Evolutionary conservation across 2,329 filamentous ascomycete genomes (phyloP).

Genomic region (Ceratocystis colombiana): DNA sequence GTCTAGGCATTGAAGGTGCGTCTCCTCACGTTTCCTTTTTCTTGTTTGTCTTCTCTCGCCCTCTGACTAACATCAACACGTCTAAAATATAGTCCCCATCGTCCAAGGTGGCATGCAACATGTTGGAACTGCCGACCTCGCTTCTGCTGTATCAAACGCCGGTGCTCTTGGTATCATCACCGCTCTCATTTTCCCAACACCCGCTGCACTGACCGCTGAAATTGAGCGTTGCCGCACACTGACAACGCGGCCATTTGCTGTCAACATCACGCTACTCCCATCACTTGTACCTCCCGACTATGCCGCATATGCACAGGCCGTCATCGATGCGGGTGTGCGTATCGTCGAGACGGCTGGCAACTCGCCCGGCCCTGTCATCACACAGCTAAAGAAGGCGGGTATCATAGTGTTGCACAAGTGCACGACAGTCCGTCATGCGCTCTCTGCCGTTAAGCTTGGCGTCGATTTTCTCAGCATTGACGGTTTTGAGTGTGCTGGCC

Average conservation of each 20-base stretch:
- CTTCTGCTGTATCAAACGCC: constrained; percentile 67
- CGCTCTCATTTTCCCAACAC: constrained; percentile 83
- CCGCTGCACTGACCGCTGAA: constrained; percentile 84
- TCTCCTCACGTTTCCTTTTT: neutral
- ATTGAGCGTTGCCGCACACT: constrained; percentile 77
- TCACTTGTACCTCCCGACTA: constrained; percentile 87
- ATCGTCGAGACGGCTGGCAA: constrained; percentile 93
- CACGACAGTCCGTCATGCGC: constrained; percentile 87
- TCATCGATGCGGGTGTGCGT: constrained; percentile 84
- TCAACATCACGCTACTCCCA: constrained; percentile 91
- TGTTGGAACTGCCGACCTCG: constrained; percentile 71
- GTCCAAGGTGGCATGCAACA: constrained; percentile 85
- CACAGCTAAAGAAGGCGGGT: constrained; percentile 69
- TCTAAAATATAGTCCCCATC: constrained; percentile 51
- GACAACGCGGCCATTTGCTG: constrained; percentile 72
- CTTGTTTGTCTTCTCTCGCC: neutral
- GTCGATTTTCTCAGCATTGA: constrained; percentile 96
- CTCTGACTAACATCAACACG: constrained; percentile 5
- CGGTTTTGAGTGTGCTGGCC: constrained; percentile 91
- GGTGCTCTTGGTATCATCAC: constrained; percentile 75
- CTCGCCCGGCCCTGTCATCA: constrained; percentile 77
- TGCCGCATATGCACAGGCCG: constrained; percentile 76
- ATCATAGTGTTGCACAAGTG: constrained; percentile 90
- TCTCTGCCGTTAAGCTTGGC: constrained; percentile 83
- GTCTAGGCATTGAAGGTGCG: constrained; percentile 45